Evolutionary conservation across 78 protist species (phyloP), one percentile per base, ranked within the genome.

Genomic region (Planoprotostelium fungivorum): DNA sequence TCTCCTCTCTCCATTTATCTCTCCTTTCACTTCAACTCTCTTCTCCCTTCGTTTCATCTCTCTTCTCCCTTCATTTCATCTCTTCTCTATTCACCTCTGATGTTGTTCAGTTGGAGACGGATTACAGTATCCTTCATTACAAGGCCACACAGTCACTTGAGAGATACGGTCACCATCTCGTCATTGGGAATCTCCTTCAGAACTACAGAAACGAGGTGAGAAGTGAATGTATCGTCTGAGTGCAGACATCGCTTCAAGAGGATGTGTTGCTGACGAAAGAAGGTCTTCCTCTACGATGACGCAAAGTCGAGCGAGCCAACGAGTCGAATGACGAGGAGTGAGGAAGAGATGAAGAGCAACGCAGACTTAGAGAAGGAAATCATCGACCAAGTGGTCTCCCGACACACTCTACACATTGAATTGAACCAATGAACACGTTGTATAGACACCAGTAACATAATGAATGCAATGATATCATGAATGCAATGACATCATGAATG

Each of bases 41-140:
- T n/a, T n/a, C n/a, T n/a, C n/a, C n/a, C n/a, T n/a, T n/a, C n/a
- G n/a, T n/a, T n/a, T n/a, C n/a, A n/a, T n/a, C n/a, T n/a, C n/a
- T n/a, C n/a, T n/a, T n/a, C n/a, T n/a, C n/a, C n/a, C n/a, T n/a
- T n/a, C n/a, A n/a, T n/a, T n/a, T n/a, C n/a, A n/a, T n/a, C n/a
- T n/a, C n/a, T n/a, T n/a, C n/a, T n/a, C n/a, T n/a, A n/a, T n/a
- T n/a, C n/a, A n/a, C n/a, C n/a, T n/a, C n/a, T n/a, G n/a, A n/a
- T n/a, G n/a, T n/a, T n/a, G n/a, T 51, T 25, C 73, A 51, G 73
- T 92, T 95, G 83, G 97, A 95, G 84, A 93, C 97, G 16, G 97
- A 95, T 85, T 31, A 84, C 36, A n/a, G 63, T 38, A 86, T 95
- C 38, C 83, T 95, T 10, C 83, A 88, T 34, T 0, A 37, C 0